These are phyloP conservation scores for Coelastrella sp. DNA, from an alignment of 139 green algal species.

Conservation along the genomic window DNA sequence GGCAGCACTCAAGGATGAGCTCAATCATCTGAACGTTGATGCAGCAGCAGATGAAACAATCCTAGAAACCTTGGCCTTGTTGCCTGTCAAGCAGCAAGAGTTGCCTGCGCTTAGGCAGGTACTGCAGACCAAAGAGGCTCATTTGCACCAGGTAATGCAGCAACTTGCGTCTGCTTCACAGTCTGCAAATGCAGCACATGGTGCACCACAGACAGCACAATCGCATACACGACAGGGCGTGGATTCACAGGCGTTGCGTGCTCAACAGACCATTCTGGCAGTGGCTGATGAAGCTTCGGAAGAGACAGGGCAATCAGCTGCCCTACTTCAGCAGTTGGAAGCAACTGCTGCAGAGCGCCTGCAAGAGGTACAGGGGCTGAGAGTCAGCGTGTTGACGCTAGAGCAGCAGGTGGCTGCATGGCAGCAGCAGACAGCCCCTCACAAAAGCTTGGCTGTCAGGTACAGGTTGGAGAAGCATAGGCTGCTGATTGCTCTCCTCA, in stretches of 20 bases:
- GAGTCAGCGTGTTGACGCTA: neutral
- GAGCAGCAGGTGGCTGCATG: conserved; percentile 7
- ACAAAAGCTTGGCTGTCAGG: conserved; percentile 25
- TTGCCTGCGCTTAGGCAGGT: neutral
- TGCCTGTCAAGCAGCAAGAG: neutral
- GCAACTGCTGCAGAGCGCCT: neutral
- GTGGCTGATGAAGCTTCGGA: neutral
- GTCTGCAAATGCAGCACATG: neutral
- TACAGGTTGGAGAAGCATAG: conserved; percentile 25
- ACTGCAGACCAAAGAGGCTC: neutral
- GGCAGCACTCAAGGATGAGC: neutral
- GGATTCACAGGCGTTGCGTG: neutral
- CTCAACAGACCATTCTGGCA: neutral
- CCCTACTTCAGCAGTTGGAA: no score
- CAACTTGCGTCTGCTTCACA: neutral
- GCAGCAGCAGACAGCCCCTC: neutral
- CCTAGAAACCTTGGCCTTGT: neutral
- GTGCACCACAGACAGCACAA: neutral
- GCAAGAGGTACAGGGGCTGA: no score
- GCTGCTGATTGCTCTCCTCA: neutral
- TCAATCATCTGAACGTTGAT: neutral
- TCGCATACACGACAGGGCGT: neutral
- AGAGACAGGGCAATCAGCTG: no score
- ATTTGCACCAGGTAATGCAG: neutral
- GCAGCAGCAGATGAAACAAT: neutral